These are phyloP conservation scores for Penicillium sp. DNA, from an alignment of 2,329 filamentous ascomycete genomes.

Conservation along the genomic window DNA sequence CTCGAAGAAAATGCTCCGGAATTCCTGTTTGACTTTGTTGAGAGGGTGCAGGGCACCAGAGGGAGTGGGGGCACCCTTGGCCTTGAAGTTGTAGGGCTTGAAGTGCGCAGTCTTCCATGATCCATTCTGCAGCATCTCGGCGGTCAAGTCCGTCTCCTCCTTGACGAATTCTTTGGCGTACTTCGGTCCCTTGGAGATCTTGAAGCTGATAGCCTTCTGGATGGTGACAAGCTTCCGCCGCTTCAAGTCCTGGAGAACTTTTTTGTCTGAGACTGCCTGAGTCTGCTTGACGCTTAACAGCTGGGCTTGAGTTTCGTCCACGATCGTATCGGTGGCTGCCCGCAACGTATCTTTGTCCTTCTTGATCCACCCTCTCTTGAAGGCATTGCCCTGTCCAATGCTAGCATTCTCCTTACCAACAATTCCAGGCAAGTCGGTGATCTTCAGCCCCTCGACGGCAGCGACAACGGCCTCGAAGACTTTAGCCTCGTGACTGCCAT, in stretches of 20 bases:
- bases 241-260: slow-evolving; percentile 79
- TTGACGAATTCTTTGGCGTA: slow-evolving; percentile 87
- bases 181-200: slow-evolving; percentile 81
- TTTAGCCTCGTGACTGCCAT: slow-evolving; percentile 81
- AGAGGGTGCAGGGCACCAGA: slow-evolving; percentile 62
- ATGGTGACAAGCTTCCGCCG: slow-evolving; percentile 88
- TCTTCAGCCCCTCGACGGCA: slow-evolving; percentile 79
- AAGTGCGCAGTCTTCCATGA: slow-evolving; percentile 92
- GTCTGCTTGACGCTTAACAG: slow-evolving; percentile 74
- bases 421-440: slow-evolving; percentile 67
- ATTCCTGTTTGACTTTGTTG: slow-evolving; percentile 94
- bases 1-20: slow-evolving; percentile 98
- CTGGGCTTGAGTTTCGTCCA: slow-evolving; percentile 77
- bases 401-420: slow-evolving; percentile 54
- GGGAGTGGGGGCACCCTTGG: slow-evolving; percentile 59
- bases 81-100: slow-evolving; percentile 82
- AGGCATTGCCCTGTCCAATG: slow-evolving; percentile 92
- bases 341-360: slow-evolving; percentile 64
- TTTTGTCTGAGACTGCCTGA: slow-evolving; percentile 71
- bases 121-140: slow-evolving; percentile 84
- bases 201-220: slow-evolving; percentile 85
- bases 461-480: slow-evolving; percentile 76
- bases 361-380: slow-evolving; percentile 74
- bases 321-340: slow-evolving; percentile 69
- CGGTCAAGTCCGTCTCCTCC: slow-evolving; percentile 93